phyloP scores from a whole-genome alignment of 1,139 yeast genomes.

The Meyerozyma carpophila region DNA sequence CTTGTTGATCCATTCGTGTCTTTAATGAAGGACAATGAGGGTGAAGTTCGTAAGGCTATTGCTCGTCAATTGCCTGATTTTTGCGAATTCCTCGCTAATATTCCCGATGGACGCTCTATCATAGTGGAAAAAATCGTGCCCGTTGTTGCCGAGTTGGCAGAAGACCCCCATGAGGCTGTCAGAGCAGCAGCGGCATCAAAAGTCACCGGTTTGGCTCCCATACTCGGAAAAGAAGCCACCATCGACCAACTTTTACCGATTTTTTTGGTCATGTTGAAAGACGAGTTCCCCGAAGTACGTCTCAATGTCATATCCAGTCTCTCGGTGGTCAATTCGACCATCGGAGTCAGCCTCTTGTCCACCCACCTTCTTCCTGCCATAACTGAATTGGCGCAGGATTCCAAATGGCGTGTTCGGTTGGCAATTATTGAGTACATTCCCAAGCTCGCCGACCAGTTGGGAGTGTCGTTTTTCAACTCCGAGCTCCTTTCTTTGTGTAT shows the following conservation, averaged over 20 bases:
- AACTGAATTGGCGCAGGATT: constrained; percentile 92
- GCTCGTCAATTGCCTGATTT: constrained; percentile 89
- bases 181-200: constrained; percentile 89
- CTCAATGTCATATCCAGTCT: constrained; percentile 89
- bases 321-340: constrained; percentile 87
- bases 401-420: constrained; percentile 95
- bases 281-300: constrained; percentile 95
- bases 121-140: constrained; percentile 75
- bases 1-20: constrained; percentile 68
- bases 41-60: constrained; percentile 92
- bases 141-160: constrained; percentile 74
- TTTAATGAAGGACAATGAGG: constrained; percentile 88
- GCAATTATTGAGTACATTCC: constrained; percentile 98
- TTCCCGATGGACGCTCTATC: constrained; percentile 37
- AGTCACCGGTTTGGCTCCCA: constrained; percentile 81
- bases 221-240: constrained; percentile 80
- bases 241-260: constrained; percentile 82
- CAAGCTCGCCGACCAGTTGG: constrained; percentile 89
- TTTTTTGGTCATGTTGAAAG: constrained; percentile 88
- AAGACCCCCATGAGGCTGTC: constrained; percentile 90
- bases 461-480: constrained; percentile 87
- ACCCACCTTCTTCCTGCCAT: constrained; percentile 92
- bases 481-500: constrained; percentile 86
- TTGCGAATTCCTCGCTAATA: constrained; percentile 47
- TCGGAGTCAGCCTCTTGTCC: constrained; percentile 83